Conservation (phyloP, 352 stramenopile species). For the Phytophthora europaea region DNA sequence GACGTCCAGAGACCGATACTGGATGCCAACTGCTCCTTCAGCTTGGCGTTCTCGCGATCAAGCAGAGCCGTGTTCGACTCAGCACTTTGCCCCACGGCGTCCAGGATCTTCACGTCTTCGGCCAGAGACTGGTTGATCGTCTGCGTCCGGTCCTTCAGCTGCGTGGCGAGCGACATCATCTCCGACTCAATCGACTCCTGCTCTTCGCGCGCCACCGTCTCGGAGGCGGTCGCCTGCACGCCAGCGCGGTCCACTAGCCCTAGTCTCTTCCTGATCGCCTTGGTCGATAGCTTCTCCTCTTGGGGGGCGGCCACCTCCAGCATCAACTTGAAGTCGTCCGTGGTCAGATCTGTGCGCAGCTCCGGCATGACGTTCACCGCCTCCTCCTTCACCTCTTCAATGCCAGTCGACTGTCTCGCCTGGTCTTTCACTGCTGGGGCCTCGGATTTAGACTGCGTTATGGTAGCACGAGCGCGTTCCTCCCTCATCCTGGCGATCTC, state of each 20-base stretch:
- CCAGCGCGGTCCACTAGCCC: constrained; percentile 54
- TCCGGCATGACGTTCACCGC: constrained; percentile 15
- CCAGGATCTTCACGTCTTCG: constrained; percentile 81
- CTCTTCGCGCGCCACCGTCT: constrained; percentile 62
- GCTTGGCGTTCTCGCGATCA: constrained; percentile 66
- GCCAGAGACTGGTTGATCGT: constrained; percentile 78
- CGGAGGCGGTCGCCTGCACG: constrained; percentile 42
- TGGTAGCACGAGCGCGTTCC: constrained; percentile 11
- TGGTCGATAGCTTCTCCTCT: constrained; percentile 65
- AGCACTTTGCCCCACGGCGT: constrained; percentile 75
- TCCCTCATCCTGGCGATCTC: constrained; percentile 39
- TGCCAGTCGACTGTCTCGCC: background rate
- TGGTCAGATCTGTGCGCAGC: constrained; percentile 45
- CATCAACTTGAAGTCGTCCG: constrained; percentile 72
- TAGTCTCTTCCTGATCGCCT: constrained; percentile 65
- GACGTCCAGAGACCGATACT: constrained; percentile 85
- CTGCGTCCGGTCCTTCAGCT: constrained; percentile 80
- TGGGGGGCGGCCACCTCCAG: constrained; percentile 43
- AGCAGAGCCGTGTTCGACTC: constrained; percentile 73
- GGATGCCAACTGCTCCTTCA: constrained; percentile 74
- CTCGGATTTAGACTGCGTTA: constrained; percentile 3
- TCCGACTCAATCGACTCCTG: constrained; percentile 80
- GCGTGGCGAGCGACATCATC: constrained; percentile 77
- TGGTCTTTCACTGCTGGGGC: background rate
- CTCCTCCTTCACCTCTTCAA: constrained; percentile 8